Evolutionary conservation across 495 filamentous ascomycete genomes (phyloP), one percentile per base, ranked within the genome.

Genomic region (Annulohypoxylon nitens): DNA sequence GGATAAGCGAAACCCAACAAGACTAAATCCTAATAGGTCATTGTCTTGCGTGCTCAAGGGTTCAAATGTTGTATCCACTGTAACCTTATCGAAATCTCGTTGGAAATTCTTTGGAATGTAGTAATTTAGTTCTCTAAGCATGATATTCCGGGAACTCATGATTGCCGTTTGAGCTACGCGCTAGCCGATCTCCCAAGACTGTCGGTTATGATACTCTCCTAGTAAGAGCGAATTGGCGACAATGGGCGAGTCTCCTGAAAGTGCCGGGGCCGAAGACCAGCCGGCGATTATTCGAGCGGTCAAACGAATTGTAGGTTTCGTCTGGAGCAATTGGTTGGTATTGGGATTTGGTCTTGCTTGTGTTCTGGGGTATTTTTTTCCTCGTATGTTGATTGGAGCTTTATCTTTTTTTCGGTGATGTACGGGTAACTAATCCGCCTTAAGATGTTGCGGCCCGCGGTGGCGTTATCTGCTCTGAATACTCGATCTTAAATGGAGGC

Each of bases 291-390:
- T 50, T 30, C 72, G 53, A 20, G 18, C 60, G 11, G 51, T 25
- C 43, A 76, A 62, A 36, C 69, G 43, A 39, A 69, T 76, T 43
- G 54, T 81, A 6, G 60, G 57, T 11, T 81, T 87, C 69, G 67
- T 89, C 65, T 76, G 83, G 33, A 82, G 82, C 53, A 87, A 89
- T 73, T 89, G 86, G 86, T 83, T 89, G 37, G 80, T 88, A 16
- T 81, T 89, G 62, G 87, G 85, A 25, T 86, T 89, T 61, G 86
- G 84, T 8, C 67, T 87, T 11, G 86, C 76, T 55, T 86, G 84
- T 67, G 75, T 83, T 0, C 76, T 88, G 26, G 86, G 83, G 50
- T 87, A 87, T 72, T 84, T 81, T 58, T 87, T 88, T 67, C 86
- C 86, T 20, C 33, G 78, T 80, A 76, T 45, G 78, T 73, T 71